Conservation (phyloP, 805 yeast species). For the Zygosaccharomyces lentus region DNA sequence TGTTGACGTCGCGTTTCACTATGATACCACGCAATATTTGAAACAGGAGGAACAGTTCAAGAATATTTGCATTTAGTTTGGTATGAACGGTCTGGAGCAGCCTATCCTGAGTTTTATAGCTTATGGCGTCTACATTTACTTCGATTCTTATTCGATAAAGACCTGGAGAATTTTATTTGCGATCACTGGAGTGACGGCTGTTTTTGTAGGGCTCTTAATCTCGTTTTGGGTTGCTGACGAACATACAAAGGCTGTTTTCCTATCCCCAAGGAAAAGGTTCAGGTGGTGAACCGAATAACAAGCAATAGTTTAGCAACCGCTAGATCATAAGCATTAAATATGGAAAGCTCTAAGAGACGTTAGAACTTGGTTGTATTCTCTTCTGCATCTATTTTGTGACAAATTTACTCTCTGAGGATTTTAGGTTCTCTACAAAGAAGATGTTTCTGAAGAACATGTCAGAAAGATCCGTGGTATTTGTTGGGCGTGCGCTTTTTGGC, state of each 20-base stretch:
- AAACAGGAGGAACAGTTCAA: conserved; percentile 43
- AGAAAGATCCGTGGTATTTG: conserved; percentile 44
- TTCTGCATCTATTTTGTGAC: conserved; percentile 43
- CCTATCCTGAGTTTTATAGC: conserved; percentile 51
- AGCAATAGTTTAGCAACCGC: conserved; percentile 55
- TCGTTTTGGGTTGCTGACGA: conserved; percentile 51
- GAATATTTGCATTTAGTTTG: conserved; percentile 43
- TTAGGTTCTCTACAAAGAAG: conserved; percentile 40
- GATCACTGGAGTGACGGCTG: conserved; percentile 55
- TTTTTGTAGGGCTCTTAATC: conserved; percentile 46
- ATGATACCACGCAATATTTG: conserved; percentile 56
- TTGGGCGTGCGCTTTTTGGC: conserved; percentile 36
- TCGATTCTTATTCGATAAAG: conserved; percentile 38
- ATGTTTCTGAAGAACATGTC: conserved; percentile 46
- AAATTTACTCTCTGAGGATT: conserved; percentile 41
- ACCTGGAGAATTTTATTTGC: conserved; percentile 62
- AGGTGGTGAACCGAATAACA: conserved; percentile 51
- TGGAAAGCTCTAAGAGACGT: conserved; percentile 47
- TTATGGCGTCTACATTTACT: conserved; percentile 45
- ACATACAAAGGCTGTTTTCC: conserved; percentile 49
- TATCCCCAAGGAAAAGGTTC: conserved; percentile 42
- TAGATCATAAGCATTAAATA: conserved; percentile 53
- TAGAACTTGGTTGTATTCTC: conserved; percentile 46
- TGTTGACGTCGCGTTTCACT: conserved; percentile 54
- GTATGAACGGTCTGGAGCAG: conserved; percentile 45